A percentile compares a stretch with the other conserved stretches of the same genome.
phyloP scores from a whole-genome alignment of 495 filamentous ascomycete species.

The Neurospora sublineolata region DNA sequence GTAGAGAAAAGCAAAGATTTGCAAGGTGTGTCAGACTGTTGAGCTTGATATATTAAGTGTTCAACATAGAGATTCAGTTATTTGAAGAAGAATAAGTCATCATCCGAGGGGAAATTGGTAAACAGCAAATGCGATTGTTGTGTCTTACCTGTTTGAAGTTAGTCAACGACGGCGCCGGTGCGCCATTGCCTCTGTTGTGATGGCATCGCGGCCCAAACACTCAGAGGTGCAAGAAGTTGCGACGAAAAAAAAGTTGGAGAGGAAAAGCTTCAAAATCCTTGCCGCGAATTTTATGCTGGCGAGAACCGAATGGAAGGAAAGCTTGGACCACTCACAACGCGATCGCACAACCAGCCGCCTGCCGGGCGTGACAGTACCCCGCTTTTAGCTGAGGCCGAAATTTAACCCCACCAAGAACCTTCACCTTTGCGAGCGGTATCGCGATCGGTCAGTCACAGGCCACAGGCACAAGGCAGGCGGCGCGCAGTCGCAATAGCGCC shows the following conservation, averaged over 20 bases:
- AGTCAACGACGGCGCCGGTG: background rate
- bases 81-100: constrained; percentile 43
- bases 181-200: background rate
- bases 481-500: background rate
- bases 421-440: constrained; percentile 1
- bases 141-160: background rate
- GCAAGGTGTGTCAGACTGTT: constrained; percentile 41
- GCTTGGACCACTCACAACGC: background rate
- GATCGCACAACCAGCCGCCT: constrained; percentile 1
- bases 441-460: background rate
- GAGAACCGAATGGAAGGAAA: constrained; percentile 1
- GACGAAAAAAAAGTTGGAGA: background rate
- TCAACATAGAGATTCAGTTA: constrained; percentile 49
- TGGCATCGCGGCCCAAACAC: background rate
- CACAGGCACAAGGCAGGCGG: background rate
- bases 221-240: background rate
- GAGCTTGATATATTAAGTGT: constrained; percentile 43
- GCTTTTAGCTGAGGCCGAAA: constrained; percentile 12
- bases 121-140: background rate
- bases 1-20: constrained; percentile 3
- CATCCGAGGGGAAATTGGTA: constrained; percentile 16
- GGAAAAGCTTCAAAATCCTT: background rate
- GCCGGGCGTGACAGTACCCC: background rate
- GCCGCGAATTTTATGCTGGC: constrained; percentile 1
- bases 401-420: constrained; percentile 11